phyloP scores from a whole-genome alignment of 306 rosid species.

The Crataegus laevigata region DNA sequence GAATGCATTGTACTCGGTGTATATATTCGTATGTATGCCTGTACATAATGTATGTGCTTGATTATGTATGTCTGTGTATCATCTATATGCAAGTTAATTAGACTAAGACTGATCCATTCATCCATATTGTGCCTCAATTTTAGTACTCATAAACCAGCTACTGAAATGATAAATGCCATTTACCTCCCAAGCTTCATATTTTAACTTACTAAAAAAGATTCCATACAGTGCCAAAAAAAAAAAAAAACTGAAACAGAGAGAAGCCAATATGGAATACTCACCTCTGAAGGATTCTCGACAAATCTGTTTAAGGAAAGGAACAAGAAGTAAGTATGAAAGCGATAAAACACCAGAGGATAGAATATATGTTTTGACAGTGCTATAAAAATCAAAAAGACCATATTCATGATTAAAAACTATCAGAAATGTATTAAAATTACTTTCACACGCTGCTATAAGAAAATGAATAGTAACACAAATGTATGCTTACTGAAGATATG shows the following conservation, averaged over 20 bases:
- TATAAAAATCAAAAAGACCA: not conserved
- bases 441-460: not conserved
- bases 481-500: not conserved
- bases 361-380: not conserved
- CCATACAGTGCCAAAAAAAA: not conserved
- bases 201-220: too few relatives aligned
- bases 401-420: not conserved
- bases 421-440: not conserved
- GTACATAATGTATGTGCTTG: not conserved
- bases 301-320: conserved; percentile 49
- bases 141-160: not conserved
- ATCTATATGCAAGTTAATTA: not conserved
- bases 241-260: conserved; percentile 20
- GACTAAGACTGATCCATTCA: not conserved
- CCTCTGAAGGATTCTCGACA: conserved; percentile 76
- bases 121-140: not conserved
- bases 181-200: not conserved
- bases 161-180: not conserved
- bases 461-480: not conserved
- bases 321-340: not conserved
- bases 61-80: not conserved
- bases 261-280: conserved; percentile 29
- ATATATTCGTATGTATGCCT: not conserved
- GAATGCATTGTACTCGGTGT: not conserved
- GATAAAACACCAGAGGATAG: not conserved